Evolutionary conservation across 2,329 filamentous ascomycete species (phyloP).

Genomic region (Phialemoniopsis sp.): DNA sequence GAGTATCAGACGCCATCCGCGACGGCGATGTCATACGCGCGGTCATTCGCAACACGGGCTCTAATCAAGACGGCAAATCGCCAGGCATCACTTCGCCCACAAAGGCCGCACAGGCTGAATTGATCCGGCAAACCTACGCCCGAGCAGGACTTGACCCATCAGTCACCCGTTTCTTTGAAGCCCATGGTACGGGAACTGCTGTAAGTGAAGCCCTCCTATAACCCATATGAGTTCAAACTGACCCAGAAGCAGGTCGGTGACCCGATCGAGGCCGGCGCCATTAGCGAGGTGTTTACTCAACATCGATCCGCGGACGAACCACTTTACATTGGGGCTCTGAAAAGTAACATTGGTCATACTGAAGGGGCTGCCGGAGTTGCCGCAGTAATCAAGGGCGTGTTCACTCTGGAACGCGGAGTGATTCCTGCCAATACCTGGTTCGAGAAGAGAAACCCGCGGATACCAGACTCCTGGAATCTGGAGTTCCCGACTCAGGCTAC

Average conservation of each 20-base stretch:
- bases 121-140: conserved; percentile 24
- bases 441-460: conserved; percentile 13
- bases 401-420: conserved; percentile 15
- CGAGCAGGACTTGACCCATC: conserved; percentile 19
- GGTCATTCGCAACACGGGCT: conserved; percentile 27
- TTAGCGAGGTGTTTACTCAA: conserved; percentile 7
- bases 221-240: too few relatives aligned
- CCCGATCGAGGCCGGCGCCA: conserved; percentile 11
- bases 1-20: conserved; percentile 38
- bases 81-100: conserved; percentile 22
- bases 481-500: conserved; percentile 9
- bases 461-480: conserved; percentile 11
- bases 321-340: conserved; percentile 16
- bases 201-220: too few relatives aligned
- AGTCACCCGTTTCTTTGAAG: conserved; percentile 23
- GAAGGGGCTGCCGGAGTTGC: conserved; percentile 16
- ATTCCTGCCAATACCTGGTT: conserved; percentile 16
- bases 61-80: conserved; percentile 23
- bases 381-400: conserved; percentile 15
- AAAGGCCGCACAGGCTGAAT: conserved; percentile 21
- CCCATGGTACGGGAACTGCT: conserved; percentile 33
- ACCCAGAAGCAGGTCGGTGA: conserved; percentile 16
- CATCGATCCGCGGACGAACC: conserved; percentile 4
- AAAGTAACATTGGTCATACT: conserved; percentile 19
- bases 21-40: conserved; percentile 32